A percentile compares a stretch with the other conserved stretches of the same genome.
phyloP scores from a whole-genome alignment of 1,284 basidiomycete species.

The Retiboletus flavoniger region DNA sequence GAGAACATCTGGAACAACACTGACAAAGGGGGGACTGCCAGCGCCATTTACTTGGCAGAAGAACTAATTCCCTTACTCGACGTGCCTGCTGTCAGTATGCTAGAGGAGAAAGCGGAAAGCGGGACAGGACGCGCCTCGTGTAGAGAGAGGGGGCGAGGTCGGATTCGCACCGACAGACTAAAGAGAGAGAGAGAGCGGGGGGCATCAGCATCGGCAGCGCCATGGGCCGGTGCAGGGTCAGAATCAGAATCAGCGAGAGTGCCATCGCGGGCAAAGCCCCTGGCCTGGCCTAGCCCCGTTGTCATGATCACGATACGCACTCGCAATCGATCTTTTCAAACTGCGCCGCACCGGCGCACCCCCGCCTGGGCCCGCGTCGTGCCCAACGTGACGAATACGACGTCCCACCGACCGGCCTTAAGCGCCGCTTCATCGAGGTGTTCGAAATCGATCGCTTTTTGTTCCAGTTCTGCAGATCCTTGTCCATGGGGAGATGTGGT shows the following conservation, averaged over 20 bases:
- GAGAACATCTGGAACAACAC: too few species aligned
- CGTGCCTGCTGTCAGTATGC: too few species aligned
- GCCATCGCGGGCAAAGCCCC: too few species aligned
- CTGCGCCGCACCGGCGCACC: constrained; percentile 50
- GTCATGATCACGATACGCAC: constrained; percentile 38
- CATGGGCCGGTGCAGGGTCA: background rate
- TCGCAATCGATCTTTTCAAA: constrained; percentile 78
- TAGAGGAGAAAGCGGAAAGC: background rate
- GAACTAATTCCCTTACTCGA: too few species aligned
- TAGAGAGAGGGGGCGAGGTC: constrained; percentile 51
- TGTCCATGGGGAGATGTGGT: constrained; percentile 16
- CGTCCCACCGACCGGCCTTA: constrained; percentile 60
- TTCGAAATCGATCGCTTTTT: constrained; percentile 66
- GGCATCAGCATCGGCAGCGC: too few species aligned
- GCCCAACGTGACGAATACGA: constrained; percentile 63
- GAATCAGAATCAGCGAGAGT: too few species aligned
- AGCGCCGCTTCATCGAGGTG: constrained; percentile 53
- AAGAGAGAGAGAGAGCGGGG: too few species aligned
- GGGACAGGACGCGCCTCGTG: constrained; percentile 35
- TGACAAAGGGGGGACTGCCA: too few species aligned
- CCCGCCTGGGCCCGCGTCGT: constrained; percentile 63
- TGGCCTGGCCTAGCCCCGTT: too few species aligned
- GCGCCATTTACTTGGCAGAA: too few species aligned
- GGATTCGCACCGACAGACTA: constrained; percentile 51
- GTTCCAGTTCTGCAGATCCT: constrained; percentile 49